Percentiles rank a stretch among this genome's conserved stretches.
Conservation (phyloP, 1,139 yeast genomes). For the Yamadazyma buinensis region DNA sequence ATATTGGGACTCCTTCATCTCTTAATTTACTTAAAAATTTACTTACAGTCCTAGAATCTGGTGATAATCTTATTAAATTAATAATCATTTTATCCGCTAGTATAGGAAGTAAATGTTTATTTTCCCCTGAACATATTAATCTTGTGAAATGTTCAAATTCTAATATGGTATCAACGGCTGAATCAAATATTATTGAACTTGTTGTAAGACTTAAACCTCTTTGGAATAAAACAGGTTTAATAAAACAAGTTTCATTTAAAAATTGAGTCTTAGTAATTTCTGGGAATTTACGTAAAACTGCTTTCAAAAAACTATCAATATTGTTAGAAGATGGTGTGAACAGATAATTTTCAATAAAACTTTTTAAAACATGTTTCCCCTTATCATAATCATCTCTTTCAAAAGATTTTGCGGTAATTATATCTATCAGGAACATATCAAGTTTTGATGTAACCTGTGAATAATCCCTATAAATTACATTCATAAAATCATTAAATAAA, state of each 20-base stretch:
- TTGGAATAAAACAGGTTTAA: slow-evolving; percentile 32
- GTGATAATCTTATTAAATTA: slow-evolving; percentile 10
- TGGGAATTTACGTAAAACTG: slow-evolving; percentile 9
- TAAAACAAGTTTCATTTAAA: slow-evolving; percentile 22
- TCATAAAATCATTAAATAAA: neutral
- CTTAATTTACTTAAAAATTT: slow-evolving; percentile 7
- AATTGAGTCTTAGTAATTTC: slow-evolving; percentile 6
- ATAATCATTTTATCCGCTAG: slow-evolving; percentile 13
- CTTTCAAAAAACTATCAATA: slow-evolving; percentile 18
- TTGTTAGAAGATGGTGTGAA: slow-evolving; percentile 26
- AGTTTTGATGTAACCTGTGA: slow-evolving; percentile 10
- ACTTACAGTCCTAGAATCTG: slow-evolving; percentile 2
- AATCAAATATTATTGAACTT: slow-evolving; percentile 21
- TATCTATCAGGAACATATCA: slow-evolving; percentile 22
- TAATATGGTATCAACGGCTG: slow-evolving; percentile 11
- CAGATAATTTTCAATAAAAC: slow-evolving; percentile 16
- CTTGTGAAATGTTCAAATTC: slow-evolving; percentile 33
- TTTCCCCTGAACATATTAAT: slow-evolving; percentile 14
- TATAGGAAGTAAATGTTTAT: slow-evolving; percentile 12
- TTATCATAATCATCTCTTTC: slow-evolving; percentile 12
- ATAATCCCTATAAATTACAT: neutral
- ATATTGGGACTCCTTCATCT: slow-evolving; percentile 4
- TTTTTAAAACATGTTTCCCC: slow-evolving; percentile 18
- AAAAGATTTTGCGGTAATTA: slow-evolving; percentile 21
- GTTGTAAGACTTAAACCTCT: slow-evolving; percentile 16